phyloP scores from a whole-genome alignment of 371 early-diverging fungal genomes.

The Apophysomyces elegans region DNA sequence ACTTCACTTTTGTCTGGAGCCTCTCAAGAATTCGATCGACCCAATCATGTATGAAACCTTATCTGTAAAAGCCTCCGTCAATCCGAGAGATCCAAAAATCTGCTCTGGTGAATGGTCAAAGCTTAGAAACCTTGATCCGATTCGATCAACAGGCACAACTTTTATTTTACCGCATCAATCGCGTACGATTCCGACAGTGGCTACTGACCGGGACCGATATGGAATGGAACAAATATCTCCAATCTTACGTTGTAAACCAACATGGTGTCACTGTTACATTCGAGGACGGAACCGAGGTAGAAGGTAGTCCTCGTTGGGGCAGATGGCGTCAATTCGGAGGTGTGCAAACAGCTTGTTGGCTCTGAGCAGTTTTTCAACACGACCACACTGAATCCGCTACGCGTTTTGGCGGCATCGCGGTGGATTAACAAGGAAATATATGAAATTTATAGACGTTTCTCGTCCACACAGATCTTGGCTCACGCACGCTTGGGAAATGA shows the following conservation, averaged over 20 bases:
- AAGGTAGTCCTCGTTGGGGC: slow-evolving; percentile 30
- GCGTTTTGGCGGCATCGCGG: background rate
- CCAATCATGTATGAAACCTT: background rate
- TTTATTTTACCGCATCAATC: slow-evolving; percentile 25
- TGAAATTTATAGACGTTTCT: background rate
- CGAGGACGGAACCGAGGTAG: slow-evolving; percentile 28
- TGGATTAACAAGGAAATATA: slow-evolving; percentile 15
- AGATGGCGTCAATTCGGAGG: slow-evolving; percentile 30
- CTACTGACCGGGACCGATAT: slow-evolving; percentile 25
- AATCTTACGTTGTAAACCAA: slow-evolving; percentile 15
- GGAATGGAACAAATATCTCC: slow-evolving; percentile 26
- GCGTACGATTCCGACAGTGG: slow-evolving; percentile 29
- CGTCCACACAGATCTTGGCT: background rate
- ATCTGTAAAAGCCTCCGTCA: slow-evolving; percentile 14
- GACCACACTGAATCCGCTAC: slow-evolving; percentile 18
- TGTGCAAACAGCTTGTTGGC: slow-evolving; percentile 24
- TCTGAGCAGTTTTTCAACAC: slow-evolving; percentile 14
- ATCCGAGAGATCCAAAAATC: slow-evolving; percentile 20
- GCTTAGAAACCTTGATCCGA: background rate
- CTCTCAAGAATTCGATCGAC: background rate
- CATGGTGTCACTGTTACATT: slow-evolving; percentile 31
- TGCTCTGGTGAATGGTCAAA: background rate
- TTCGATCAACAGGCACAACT: background rate
- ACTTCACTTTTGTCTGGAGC: slow-evolving; percentile 9
- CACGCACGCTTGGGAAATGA: background rate